Evolutionary conservation across 2,329 filamentous ascomycete genomes (phyloP), one percentile per base, ranked within the genome.

Genomic region (Daldinia sp.): DNA sequence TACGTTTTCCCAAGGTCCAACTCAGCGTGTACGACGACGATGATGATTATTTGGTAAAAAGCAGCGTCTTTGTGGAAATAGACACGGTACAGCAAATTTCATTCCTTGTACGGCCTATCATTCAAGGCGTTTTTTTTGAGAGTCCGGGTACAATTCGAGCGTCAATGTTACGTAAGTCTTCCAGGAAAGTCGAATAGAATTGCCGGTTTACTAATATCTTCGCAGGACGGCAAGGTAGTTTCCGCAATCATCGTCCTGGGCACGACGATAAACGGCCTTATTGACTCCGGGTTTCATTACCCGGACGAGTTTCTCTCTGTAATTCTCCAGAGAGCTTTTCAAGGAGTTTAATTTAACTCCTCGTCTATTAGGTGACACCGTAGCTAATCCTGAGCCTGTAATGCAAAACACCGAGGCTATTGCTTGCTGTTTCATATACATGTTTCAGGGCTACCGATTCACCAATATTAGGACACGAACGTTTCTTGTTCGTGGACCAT

Each of bases 261-360:
- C 74, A 78, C 42, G 76, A 79, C 77, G 69, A 61, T 70, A 79
- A 80, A 79, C 73, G 73, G 76, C 75, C 74, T 63, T 51, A 50
- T 41, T 28, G 20, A 41, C 56, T 72, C 65, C 63, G 71, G 60
- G 53, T 68, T 60, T 53, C 26, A 5, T 6, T 48, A 72, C 72
- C 64, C 68, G 65, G 71, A 69, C 55, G 41, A 50, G 42, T 59
- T 26, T 42, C 46, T 58, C 59, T 58, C 35, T 28, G 28, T 37
- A 44, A 33, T 48, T 26, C 30, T 58, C 28, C 54, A 56, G 63
- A 67, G 48, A 54, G 35, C 6, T 57, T 53, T 42, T 23, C 15
- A 39, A 56, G 48, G 58, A 57, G 53, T 53, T 44, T 30, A 46
- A 41, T 42, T 54, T 23, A 23, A 56, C 55, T 69, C 42, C 60